phyloP scores from a whole-genome alignment of 257 asterid genomes.

The Plantago ovata region DNA sequence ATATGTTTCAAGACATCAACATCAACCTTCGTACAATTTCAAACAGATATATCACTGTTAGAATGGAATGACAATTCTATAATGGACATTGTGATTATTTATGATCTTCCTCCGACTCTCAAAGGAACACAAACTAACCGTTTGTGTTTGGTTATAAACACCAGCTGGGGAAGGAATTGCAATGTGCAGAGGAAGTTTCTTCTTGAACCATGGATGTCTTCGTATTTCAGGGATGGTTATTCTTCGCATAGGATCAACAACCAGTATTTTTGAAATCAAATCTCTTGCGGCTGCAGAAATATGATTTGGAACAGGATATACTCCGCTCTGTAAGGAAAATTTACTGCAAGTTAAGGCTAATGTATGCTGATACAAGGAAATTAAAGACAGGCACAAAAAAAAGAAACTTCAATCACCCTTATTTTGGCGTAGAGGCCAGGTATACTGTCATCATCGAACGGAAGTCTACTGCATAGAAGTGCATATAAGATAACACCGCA shows the following conservation, averaged over 20 bases:
- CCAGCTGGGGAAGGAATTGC: neutral
- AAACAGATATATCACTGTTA: no score
- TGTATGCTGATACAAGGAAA: neutral
- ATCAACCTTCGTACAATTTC: slow-evolving; percentile 31
- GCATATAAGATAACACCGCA: slow-evolving; percentile 8
- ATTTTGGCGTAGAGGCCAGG: neutral
- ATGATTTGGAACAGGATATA: neutral
- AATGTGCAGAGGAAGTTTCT: neutral
- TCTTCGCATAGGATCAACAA: neutral
- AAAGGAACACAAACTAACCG: no score
- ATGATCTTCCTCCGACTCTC: no score
- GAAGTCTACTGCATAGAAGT: slow-evolving; percentile 1
- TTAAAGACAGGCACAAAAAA: neutral
- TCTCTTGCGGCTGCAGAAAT: neutral
- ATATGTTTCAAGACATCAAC: slow-evolving; percentile 36
- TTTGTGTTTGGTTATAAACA: no score
- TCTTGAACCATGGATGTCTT: neutral
- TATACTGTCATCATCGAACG: neutral
- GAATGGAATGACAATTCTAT: no score
- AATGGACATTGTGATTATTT: no score
- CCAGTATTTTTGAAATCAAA: neutral
- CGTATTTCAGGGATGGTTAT: neutral
- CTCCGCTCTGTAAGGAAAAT: neutral
- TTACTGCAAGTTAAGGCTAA: no score
- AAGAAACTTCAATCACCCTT: neutral